A percentile compares a stretch with the other conserved stretches of the same genome.
These are phyloP conservation scores for Fusarium anthophilum DNA, from an alignment of 2,329 filamentous ascomycete species.

Conservation along the genomic window DNA sequence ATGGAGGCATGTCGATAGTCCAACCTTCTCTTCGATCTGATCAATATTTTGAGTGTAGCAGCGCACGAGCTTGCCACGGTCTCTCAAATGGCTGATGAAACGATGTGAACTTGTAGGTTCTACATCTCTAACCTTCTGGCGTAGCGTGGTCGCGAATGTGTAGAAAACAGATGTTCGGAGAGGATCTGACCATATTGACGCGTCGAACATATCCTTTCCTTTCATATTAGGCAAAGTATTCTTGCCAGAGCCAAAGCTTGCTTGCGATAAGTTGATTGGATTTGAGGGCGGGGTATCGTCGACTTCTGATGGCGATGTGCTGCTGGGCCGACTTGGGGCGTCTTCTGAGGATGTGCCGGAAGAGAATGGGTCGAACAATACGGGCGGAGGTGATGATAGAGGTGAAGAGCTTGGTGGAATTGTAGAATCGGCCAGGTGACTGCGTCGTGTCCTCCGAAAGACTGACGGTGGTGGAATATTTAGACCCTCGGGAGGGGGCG, in stretches of 20 bases:
- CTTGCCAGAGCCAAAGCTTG: slow-evolving; percentile 44
- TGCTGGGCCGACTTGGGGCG: slow-evolving; percentile 49
- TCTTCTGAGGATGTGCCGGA: slow-evolving; percentile 49
- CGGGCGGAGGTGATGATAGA: slow-evolving; percentile 64
- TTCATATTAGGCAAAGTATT: slow-evolving; percentile 68
- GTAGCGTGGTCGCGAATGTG: slow-evolving; percentile 73
- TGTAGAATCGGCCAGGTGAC: slow-evolving; percentile 32
- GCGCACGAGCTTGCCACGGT: slow-evolving; percentile 73
- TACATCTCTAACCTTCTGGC: slow-evolving; percentile 71
- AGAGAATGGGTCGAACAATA: slow-evolving; percentile 62
- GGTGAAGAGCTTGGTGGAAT: slow-evolving; percentile 59
- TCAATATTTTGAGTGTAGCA: slow-evolving; percentile 84
- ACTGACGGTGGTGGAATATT: slow-evolving; percentile 40
- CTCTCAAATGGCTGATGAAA: slow-evolving; percentile 73
- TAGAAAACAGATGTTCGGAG: slow-evolving; percentile 76
- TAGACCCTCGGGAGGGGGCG: slow-evolving; percentile 48
- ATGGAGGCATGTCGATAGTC: slow-evolving; percentile 69
- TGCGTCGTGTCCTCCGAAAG: slow-evolving; percentile 35
- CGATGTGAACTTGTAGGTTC: slow-evolving; percentile 72
- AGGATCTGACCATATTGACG: slow-evolving; percentile 74
- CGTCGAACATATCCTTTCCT: slow-evolving; percentile 76
- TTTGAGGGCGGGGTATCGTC: slow-evolving; percentile 57
- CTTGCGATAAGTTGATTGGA: slow-evolving; percentile 51
- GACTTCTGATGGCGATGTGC: slow-evolving; percentile 55
- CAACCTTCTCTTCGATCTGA: slow-evolving; percentile 75